These are phyloP conservation scores for Mycena sp. DNA, from an alignment of 1,284 basidiomycete species.

Conservation along the genomic window DNA sequence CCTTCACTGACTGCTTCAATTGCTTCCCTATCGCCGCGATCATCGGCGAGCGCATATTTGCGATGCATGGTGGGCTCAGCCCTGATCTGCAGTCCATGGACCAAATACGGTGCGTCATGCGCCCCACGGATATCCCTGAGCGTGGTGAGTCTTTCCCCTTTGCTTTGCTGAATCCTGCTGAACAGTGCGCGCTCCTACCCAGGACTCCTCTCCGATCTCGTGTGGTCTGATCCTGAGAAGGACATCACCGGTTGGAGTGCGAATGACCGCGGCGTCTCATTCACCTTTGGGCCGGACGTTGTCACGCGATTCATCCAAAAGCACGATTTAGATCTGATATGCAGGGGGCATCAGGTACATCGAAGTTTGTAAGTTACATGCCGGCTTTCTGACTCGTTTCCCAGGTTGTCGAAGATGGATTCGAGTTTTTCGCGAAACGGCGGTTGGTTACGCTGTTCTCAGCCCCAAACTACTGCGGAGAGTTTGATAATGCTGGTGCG, in stretches of 20 bases:
- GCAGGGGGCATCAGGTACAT: slow-evolving; percentile 94
- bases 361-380: background rate
- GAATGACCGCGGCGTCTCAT: no score
- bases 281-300: no score
- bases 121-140: slow-evolving; percentile 98
- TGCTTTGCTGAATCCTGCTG: background rate
- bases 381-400: slow-evolving; percentile 11
- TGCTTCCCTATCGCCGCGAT: slow-evolving; percentile 95
- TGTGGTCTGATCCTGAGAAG: slow-evolving; percentile 99
- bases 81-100: slow-evolving; percentile 99
- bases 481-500: slow-evolving; percentile 98
- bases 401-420: slow-evolving; percentile 97
- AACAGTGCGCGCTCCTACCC: background rate
- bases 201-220: slow-evolving; percentile 94
- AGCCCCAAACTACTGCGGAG: no score
- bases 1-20: no score
- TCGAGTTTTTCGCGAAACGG: slow-evolving; percentile 99
- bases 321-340: slow-evolving; percentile 99
- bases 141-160: slow-evolving; percentile 70
- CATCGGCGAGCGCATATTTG: slow-evolving; percentile 97
- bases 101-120: slow-evolving; percentile 98
- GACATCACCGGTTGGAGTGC: slow-evolving; percentile 99
- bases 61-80: slow-evolving; percentile 92
- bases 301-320: no score
- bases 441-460: no score